Evolutionary conservation across 2,329 filamentous ascomycete species (phyloP), one percentile per base, ranked within the genome.

Genomic region (Beauveria caledonica): DNA sequence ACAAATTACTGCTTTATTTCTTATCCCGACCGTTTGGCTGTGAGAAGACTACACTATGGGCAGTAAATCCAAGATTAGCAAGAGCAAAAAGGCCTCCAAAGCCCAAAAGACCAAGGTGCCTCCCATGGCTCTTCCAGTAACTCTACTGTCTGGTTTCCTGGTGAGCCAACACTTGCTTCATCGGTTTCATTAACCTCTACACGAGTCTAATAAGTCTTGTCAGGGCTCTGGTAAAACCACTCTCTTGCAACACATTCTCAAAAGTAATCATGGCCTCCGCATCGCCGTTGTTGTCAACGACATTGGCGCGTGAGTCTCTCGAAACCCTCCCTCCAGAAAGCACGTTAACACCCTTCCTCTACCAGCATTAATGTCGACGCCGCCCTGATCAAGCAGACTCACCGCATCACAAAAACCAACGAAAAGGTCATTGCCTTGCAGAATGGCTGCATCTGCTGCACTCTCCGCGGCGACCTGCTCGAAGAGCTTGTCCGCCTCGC

Each of bases 401-500:
- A 85, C 66, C 78, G 78, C 25, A 71, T 87, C 40, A 81, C 80
- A 2, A 79, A 82, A 64, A 82, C 81, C 0, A 74, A 86, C 44
- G 84, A 88, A 64, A 86, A 87, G 63, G 77, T 89, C 36, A 83
- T 89, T 17, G 81, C 85, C 10, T 78, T 89, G 59, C 85, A 89
- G 66, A 89, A 89, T 63, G 86, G 87, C 10, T 90, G 88, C 64
- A 91, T 91, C 66, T 91, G 87, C 75, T 91, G 88, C 66, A 90
- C 87, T 0, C 76, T 90, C 0, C 83, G 88, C 3, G 86, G 87
- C 1, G 87, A 90, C 60, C 72, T 90, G 1, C 78, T 91, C 0
- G 83, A 87, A 62, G 87, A 90, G 68, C 79, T 90, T 0, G 86
- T 86, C 0, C 79, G 79, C 1, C 76, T 90, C 1, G 69, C 86